Percentiles rank a stretch among this genome's conserved stretches.
These are phyloP conservation scores for Naumovozyma castellii DNA, from an alignment of 805 yeast species.

Conservation along the genomic window DNA sequence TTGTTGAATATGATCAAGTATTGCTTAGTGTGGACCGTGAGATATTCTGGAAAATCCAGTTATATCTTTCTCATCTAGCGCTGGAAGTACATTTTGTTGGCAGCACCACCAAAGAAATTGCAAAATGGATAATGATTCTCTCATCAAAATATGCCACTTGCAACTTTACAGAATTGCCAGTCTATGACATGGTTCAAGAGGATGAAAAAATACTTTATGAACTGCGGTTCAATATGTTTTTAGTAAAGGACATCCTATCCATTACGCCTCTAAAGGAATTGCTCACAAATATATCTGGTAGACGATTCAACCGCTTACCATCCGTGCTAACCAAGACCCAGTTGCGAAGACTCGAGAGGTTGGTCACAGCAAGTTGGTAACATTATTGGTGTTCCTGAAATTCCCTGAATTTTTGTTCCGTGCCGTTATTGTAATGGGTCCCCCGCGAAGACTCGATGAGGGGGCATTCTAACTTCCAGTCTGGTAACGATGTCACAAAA, in stretches of 20 bases:
- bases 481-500: too few species aligned
- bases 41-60: constrained; percentile 18
- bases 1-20: constrained; percentile 10
- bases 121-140: constrained; percentile 1
- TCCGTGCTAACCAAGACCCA: neutral
- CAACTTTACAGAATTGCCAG: neutral
- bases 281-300: too few species aligned
- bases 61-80: constrained; percentile 7
- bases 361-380: neutral
- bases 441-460: too few species aligned
- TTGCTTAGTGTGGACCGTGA: constrained; percentile 12
- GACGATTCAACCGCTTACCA: too few species aligned
- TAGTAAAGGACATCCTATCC: neutral
- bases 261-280: neutral
- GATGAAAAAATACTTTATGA: neutral
- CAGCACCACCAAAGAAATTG: neutral
- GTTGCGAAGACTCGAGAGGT: neutral
- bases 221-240: constrained; percentile 1
- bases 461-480: too few species aligned
- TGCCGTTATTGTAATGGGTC: too few species aligned
- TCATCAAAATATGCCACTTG: neutral
- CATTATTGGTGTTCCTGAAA: too few species aligned
- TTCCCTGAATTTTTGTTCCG: too few species aligned
- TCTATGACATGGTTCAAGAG: neutral
- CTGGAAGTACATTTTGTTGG: constrained; percentile 5